Evolutionary conservation across 1,139 yeast species (phyloP).

Genomic region (Zygoascus hellenicus): DNA sequence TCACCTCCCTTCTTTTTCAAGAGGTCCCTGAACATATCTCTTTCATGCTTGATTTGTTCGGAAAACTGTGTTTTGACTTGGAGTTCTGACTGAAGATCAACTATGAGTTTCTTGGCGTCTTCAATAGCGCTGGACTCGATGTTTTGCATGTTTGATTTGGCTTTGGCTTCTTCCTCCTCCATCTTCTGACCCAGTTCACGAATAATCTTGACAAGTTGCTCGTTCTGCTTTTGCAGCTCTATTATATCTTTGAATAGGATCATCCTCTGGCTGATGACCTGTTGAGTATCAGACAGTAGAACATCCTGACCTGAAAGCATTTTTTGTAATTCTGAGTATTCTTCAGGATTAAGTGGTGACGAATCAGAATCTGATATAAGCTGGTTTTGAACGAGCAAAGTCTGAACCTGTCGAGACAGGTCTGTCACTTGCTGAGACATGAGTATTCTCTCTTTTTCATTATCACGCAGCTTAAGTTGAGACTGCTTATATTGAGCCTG

Average conservation of each 20-base stretch:
- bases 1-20: constrained; percentile 20
- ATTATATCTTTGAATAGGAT: constrained; percentile 60
- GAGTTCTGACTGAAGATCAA: constrained; percentile 59
- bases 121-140: constrained; percentile 56
- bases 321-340: constrained; percentile 48
- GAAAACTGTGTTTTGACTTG: constrained; percentile 45
- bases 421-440: constrained; percentile 57
- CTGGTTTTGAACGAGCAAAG: constrained; percentile 61
- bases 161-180: constrained; percentile 47
- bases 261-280: constrained; percentile 63
- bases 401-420: constrained; percentile 73
- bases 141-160: constrained; percentile 41
- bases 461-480: constrained; percentile 24
- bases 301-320: constrained; percentile 34
- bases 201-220: constrained; percentile 59
- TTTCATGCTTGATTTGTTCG: constrained; percentile 52
- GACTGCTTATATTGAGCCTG: constrained; percentile 30
- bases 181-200: constrained; percentile 64
- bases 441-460: constrained; percentile 34
- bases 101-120: constrained; percentile 74
- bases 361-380: constrained; percentile 41
- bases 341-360: constrained; percentile 54
- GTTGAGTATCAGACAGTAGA: constrained; percentile 15
- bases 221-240: constrained; percentile 70
- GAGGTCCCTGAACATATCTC: constrained; percentile 57